Base-by-base conservation (phyloP, 179 eudicot species). In the Nepenthes alata region DNA sequence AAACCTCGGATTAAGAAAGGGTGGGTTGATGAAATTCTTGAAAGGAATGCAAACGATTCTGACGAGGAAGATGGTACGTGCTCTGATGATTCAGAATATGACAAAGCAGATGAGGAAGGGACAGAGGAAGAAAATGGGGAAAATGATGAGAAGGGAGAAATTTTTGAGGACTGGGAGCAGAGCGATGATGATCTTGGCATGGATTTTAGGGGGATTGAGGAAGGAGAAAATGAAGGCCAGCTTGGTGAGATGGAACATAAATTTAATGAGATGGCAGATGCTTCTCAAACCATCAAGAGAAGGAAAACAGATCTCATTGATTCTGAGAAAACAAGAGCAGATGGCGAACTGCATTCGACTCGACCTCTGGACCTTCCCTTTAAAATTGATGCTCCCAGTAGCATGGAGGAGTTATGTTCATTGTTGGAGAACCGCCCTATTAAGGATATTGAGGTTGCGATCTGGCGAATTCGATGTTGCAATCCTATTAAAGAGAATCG, bases 111-210 rank as follows among this genome's bases (percentile, higher is more conserved):
- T 50, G 80, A 70, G 53, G 87, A 70, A 48, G 88, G 60, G 55
- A 79, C 82, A 16, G 89, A 65, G 15, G 71, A 62, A 25, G 85
- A 70, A 16, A 75, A 61, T 34, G 79, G 59, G 35, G 80, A 71
- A 37, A 67, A 66, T 36, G 85, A 77, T 53, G 81, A 63, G 59
- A 55, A 62, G 55, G 73, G 60, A 51, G 83, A 76, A 74, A 65
- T 85, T 8, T 64, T 90, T 66, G 82, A 82, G 75, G 97, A 87
- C 66, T 94, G 99, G 97, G 99, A 94, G 60, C 95, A 90, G 73
- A 87, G 96, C 80, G 99, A 94, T 72, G 97, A 93, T 53, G 80
- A 79, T 56, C 64, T 70, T 61, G 75, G 60, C 58, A 53, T 62
- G 49, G 78, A 72, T 67, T 61, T 60, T 41, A 88, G 67, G 51